Conservation (phyloP, 2,329 filamentous ascomycete genomes). For the Phyllosticta citrichinensis region DNA sequence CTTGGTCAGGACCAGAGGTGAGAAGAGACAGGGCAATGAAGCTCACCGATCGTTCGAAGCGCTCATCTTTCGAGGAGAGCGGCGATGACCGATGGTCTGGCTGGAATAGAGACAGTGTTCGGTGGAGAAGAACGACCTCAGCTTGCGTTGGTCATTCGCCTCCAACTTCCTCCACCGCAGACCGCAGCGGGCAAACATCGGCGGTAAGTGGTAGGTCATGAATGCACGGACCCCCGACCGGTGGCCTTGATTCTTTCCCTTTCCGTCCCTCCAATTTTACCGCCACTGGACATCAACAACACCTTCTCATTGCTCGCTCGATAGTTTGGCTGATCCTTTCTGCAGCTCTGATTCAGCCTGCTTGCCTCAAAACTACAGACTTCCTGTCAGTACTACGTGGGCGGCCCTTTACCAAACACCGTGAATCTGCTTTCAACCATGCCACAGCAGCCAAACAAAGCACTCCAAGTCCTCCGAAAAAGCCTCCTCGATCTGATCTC, state of each 20-base stretch:
- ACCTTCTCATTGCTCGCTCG: neutral
- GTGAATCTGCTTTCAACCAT: too few species aligned
- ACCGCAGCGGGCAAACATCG: neutral
- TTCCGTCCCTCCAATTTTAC: neutral
- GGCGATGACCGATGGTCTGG: constrained; percentile 9
- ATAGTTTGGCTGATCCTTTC: neutral
- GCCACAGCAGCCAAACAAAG: too few species aligned
- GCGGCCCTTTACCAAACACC: too few species aligned
- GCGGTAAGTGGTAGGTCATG: neutral
- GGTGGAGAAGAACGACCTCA: neutral
- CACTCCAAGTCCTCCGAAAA: too few species aligned
- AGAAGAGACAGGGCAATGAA: neutral
- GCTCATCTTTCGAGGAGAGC: constrained; percentile 8
- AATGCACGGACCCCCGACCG: neutral
- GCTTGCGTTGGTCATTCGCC: neutral
- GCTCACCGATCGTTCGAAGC: constrained; percentile 8
- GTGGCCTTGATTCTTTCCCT: neutral
- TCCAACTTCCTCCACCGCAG: neutral
- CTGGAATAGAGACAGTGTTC: constrained; percentile 3
- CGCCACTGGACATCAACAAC: neutral
- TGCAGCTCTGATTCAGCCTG: neutral
- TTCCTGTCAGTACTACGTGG: too few species aligned
- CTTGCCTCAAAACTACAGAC: neutral
- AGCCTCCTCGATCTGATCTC: too few species aligned
- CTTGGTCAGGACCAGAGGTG: neutral